Evolutionary conservation across 768 basidiomycete species (phyloP), one percentile per base, ranked within the genome.

Genomic region (Hypholoma sublateritium): DNA sequence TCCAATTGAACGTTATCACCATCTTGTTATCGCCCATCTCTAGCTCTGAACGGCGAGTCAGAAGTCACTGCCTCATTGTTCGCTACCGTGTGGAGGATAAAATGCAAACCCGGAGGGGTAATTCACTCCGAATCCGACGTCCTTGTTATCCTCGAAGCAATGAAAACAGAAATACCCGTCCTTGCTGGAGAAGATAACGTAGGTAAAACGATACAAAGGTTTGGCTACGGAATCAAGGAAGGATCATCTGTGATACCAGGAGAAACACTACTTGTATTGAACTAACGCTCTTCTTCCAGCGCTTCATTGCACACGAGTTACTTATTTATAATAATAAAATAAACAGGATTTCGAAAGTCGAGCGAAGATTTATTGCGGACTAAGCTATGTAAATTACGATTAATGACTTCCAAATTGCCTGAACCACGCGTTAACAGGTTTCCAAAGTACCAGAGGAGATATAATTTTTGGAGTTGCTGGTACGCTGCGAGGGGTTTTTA

Each of bases 91-190:
- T 80, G 79, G 80, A 83, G 82, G 63, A 74, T 87, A 60, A 73
- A 70, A 13, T 75, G 77, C 42, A 61, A 65, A 0, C 65, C 73
- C 4, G 81, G 80, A 12, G 75, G 83, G 51, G 59, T 66, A 0
- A 73, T 86, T 42, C 47, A 65, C 3, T 70, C 77, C 0, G 70
- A 71, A 2, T 75, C 78, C 12, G 70, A 79, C 4, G 72, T 80
- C 3, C 62, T 86, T 36, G 47, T 82, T 32, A 73, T 84, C 17
- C 73, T 87, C 12, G 83, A 86, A 66, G 83, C 86, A 1, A 87
- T 87, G 86, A 87, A 88, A 69, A 84, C 81, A 0, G 83, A 85
- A 62, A 78, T 87, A 43, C 72, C 76, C 13, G 63, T 87, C 14
- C 66, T 66, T 49, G 79, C 80, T 0, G 77, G 80, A 0, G 74